A percentile compares a stretch with the other conserved stretches of the same genome.
Evolutionary conservation across 208 protist species (phyloP).

Genomic region (Leishmania guyanensis): DNA sequence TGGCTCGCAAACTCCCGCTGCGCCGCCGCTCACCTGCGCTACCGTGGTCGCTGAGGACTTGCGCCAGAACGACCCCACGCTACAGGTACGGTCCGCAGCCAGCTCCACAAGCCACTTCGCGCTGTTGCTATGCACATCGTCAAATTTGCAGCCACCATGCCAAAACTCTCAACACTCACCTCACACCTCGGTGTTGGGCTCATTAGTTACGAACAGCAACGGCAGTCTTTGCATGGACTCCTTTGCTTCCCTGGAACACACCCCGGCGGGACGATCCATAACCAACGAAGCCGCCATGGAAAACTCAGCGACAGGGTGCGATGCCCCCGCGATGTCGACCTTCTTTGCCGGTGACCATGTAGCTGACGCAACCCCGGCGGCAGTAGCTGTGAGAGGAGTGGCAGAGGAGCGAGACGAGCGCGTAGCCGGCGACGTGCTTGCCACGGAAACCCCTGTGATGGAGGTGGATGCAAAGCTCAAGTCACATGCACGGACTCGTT

Average conservation of each 20-base stretch:
- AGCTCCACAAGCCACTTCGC: not conserved
- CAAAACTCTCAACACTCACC: not conserved
- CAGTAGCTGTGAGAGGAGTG: not conserved
- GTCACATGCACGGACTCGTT: not conserved
- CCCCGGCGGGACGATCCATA: constrained; percentile 11
- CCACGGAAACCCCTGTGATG: not conserved
- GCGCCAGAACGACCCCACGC: not conserved
- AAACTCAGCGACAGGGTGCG: constrained; percentile 3
- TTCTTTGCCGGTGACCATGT: constrained; percentile 15
- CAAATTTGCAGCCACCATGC: not conserved
- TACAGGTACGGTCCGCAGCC: too few species aligned
- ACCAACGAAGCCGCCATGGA: constrained; percentile 12
- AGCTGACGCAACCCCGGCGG: not conserved
- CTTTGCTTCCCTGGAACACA: constrained; percentile 14
- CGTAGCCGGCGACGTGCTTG: not conserved
- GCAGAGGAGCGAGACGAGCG: not conserved
- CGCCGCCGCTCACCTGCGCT: not conserved
- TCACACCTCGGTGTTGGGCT: not conserved
- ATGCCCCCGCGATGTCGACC: constrained; percentile 12
- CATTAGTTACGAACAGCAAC: constrained; percentile 6
- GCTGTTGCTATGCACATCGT: not conserved
- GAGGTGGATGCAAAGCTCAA: not conserved
- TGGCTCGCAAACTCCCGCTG: not conserved
- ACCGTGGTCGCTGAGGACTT: not conserved
- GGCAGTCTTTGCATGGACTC: constrained; percentile 10